phyloP scores from a whole-genome alignment of 768 basidiomycete species.

The Clavulina sp. region DNA sequence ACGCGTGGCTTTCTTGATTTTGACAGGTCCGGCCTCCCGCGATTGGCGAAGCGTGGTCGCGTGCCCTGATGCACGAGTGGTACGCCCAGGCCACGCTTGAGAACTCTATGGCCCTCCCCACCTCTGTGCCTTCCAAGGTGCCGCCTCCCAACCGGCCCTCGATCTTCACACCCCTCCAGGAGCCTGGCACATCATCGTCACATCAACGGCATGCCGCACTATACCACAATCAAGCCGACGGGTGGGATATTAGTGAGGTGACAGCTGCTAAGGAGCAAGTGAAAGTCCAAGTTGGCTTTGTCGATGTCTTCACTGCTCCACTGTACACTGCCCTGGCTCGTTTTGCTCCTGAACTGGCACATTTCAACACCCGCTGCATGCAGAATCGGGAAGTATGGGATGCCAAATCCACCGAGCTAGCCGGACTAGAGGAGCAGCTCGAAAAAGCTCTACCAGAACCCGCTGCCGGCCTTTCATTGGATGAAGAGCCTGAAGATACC shows the following conservation, averaged over 20 bases:
- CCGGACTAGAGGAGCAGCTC: too few species aligned
- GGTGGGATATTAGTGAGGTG: too few species aligned
- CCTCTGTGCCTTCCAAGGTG: slow-evolving; percentile 24
- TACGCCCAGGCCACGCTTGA: slow-evolving; percentile 76
- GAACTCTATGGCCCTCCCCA: slow-evolving; percentile 51
- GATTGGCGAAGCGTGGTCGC: slow-evolving; percentile 88
- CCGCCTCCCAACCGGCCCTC: neutral
- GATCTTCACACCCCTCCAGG: neutral
- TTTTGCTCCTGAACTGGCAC: neutral
- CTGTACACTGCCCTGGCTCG: slow-evolving; percentile 54
- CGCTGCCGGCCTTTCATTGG: too few species aligned
- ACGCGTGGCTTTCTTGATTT: neutral
- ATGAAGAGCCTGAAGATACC: too few species aligned
- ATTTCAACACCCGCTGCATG: neutral
- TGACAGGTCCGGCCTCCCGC: slow-evolving; percentile 72
- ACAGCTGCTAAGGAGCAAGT: slow-evolving; percentile 40
- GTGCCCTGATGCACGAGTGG: slow-evolving; percentile 82
- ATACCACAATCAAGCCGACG: neutral
- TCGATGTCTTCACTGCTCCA: slow-evolving; percentile 64
- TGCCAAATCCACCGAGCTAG: too few species aligned
- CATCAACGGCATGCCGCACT: neutral
- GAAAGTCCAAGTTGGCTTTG: slow-evolving; percentile 77
- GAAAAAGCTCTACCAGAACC: too few species aligned
- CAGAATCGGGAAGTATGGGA: slow-evolving; percentile 1
- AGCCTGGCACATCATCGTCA: neutral